These are phyloP conservation scores for Darksidea phi DNA, from an alignment of 495 filamentous ascomycete genomes.

Conservation along the genomic window DNA sequence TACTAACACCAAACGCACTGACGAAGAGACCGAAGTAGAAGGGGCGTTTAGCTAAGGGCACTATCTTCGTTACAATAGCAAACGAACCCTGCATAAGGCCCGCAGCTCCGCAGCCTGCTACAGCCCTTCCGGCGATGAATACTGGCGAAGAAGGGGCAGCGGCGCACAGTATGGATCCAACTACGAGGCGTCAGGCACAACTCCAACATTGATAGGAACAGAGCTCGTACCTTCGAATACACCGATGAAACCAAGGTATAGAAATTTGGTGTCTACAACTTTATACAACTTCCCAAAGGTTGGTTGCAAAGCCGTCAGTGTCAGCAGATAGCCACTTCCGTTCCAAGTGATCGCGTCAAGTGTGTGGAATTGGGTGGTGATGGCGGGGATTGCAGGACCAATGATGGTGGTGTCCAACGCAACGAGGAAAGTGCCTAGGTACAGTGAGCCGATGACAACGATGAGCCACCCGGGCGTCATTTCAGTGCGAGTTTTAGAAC, in stretches of 20 bases:
- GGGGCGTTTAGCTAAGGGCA: conserved; percentile 69
- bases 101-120: conserved; percentile 78
- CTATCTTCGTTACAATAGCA: conserved; percentile 73
- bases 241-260: conserved; percentile 66
- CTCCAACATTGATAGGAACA: not conserved
- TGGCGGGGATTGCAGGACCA: conserved; percentile 28
- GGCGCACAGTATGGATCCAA: conserved; percentile 83
- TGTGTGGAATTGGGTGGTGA: conserved; percentile 31
- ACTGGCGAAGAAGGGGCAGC: conserved; percentile 69
- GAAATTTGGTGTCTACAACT: conserved; percentile 67
- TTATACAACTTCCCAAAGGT: conserved; percentile 74
- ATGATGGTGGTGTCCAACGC: conserved; percentile 31
- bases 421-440: conserved; percentile 28
- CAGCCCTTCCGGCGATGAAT: conserved; percentile 78
- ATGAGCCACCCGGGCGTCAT: not conserved
- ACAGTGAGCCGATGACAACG: conserved; percentile 38
- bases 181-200: conserved; percentile 10
- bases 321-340: conserved; percentile 23
- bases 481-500: not conserved
- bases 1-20: conserved; percentile 75
- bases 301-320: conserved; percentile 59
- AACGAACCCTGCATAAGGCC: conserved; percentile 82
- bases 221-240: conserved; percentile 62
- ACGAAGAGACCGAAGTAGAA: conserved; percentile 70
- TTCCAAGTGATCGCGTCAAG: conserved; percentile 33